phyloP scores from a whole-genome alignment of 495 filamentous ascomycete species.

The Stereocaulon alpinum region DNA sequence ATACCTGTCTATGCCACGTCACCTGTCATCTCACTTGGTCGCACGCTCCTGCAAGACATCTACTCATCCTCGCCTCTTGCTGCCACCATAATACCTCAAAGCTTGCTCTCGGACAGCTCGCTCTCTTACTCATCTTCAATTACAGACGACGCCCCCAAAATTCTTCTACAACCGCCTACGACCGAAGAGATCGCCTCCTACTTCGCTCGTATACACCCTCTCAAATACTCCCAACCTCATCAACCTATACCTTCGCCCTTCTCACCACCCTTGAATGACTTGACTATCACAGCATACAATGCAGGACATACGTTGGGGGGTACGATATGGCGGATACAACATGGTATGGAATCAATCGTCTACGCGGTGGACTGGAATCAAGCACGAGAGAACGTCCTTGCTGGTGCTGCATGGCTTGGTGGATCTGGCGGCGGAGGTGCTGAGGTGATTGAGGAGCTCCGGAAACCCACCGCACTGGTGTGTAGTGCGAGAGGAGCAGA shows the following conservation, averaged over 20 bases:
- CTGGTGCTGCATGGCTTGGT: conserved; percentile 88
- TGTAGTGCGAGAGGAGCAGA: conserved; percentile 80
- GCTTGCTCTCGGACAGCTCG: conserved; percentile 56
- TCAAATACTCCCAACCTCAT: conserved; percentile 96
- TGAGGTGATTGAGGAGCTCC: conserved; percentile 84
- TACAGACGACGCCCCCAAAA: conserved; percentile 32
- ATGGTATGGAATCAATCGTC: conserved; percentile 92
- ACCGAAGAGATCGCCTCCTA: conserved; percentile 82
- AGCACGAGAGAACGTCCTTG: conserved; percentile 80
- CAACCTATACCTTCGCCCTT: conserved; percentile 77
- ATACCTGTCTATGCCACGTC: conserved; percentile 95
- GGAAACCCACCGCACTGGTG: conserved; percentile 84
- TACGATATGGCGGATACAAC: conserved; percentile 98
- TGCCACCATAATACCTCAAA: conserved; percentile 60
- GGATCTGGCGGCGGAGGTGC: conserved; percentile 70
- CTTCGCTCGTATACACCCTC: conserved; percentile 81
- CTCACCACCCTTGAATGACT: conserved; percentile 78
- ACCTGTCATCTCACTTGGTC: conserved; percentile 85
- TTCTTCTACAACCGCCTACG: conserved; percentile 72
- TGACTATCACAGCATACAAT: conserved; percentile 94
- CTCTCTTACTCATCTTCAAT: conserved; percentile 32
- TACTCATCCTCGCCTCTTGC: conserved; percentile 85
- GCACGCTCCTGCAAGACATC: conserved; percentile 82
- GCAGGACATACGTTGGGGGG: conserved; percentile 92
- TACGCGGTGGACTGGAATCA: conserved; percentile 99